A percentile compares a stretch with the other conserved stretches of the same genome.
These are phyloP conservation scores for Sideroxylon spinosum DNA, from an alignment of 179 eudicot species.

Conservation along the genomic window DNA sequence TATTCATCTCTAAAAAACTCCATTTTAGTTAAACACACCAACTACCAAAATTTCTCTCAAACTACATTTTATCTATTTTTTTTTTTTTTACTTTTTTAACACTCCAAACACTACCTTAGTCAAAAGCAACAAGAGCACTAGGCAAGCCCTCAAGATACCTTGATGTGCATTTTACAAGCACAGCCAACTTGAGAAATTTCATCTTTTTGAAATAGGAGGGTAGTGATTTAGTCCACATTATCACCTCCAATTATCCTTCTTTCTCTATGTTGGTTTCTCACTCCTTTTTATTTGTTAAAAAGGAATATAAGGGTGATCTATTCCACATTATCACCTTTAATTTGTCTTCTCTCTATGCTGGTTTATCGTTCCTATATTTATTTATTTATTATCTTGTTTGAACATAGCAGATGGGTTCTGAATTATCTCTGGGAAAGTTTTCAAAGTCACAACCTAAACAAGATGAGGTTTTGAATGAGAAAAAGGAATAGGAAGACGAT, in stretches of 20 bases:
- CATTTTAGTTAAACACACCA: too few relatives aligned
- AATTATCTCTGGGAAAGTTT: conserved; percentile 20
- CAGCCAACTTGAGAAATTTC: background rate
- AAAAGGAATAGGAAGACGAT: conserved; percentile 55
- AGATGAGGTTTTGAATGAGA: conserved; percentile 34
- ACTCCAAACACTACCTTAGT: too few relatives aligned
- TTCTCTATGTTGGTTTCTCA: background rate
- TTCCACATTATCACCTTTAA: background rate
- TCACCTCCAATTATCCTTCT: background rate
- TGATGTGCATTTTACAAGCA: background rate
- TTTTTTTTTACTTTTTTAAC: too few relatives aligned
- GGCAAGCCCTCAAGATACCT: background rate
- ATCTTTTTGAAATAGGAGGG: background rate
- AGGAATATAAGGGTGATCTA: background rate
- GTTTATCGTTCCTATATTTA: background rate
- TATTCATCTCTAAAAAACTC: too few relatives aligned
- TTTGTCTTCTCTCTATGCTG: conserved; percentile 7
- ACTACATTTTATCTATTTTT: too few relatives aligned
- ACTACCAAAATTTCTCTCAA: too few relatives aligned
- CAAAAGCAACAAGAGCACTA: too few relatives aligned
- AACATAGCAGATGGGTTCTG: conserved; percentile 15
- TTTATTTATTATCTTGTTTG: background rate
- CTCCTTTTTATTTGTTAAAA: background rate
- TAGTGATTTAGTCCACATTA: background rate
- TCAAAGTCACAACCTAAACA: conserved; percentile 31